phyloP scores from a whole-genome alignment of 352 stramenopile species.

The Globisporangium abappressorium region DNA sequence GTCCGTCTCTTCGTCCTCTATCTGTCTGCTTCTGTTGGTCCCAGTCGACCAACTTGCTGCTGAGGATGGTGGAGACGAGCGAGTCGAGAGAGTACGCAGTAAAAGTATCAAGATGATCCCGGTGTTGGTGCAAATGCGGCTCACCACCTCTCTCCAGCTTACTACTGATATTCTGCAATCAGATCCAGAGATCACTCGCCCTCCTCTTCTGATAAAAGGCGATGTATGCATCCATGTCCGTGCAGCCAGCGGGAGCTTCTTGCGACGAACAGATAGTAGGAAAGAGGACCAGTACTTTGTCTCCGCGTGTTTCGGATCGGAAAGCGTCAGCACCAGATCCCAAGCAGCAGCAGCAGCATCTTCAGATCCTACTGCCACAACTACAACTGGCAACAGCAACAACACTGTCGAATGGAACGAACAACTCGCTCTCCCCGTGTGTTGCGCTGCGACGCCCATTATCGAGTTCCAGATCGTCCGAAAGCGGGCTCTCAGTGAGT shows the following conservation, averaged over 20 bases:
- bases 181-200: neutral
- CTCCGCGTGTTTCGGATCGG: neutral
- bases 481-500: neutral
- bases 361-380: neutral
- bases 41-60: neutral
- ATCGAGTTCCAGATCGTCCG: slow-evolving; percentile 24
- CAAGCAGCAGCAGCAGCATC: neutral
- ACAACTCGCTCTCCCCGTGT: slow-evolving; percentile 24
- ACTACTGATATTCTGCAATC: no score
- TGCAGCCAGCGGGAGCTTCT: slow-evolving; percentile 3
- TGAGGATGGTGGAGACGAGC: neutral
- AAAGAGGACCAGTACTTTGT: slow-evolving; percentile 2
- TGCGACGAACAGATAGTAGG: neutral
- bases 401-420: slow-evolving; percentile 33
- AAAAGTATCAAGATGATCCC: slow-evolving; percentile 1
- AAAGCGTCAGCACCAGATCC: slow-evolving; percentile 6
- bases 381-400: neutral
- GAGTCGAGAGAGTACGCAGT: neutral
- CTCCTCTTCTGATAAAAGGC: neutral
- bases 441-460: slow-evolving; percentile 15
- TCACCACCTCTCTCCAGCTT: neutral
- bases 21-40: slow-evolving; percentile 7
- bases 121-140: slow-evolving; percentile 4
- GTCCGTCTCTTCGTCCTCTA: neutral
- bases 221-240: slow-evolving; percentile 10